Conservation (phyloP, 495 filamentous ascomycete genomes). For the Penicillium coprophilum region DNA sequence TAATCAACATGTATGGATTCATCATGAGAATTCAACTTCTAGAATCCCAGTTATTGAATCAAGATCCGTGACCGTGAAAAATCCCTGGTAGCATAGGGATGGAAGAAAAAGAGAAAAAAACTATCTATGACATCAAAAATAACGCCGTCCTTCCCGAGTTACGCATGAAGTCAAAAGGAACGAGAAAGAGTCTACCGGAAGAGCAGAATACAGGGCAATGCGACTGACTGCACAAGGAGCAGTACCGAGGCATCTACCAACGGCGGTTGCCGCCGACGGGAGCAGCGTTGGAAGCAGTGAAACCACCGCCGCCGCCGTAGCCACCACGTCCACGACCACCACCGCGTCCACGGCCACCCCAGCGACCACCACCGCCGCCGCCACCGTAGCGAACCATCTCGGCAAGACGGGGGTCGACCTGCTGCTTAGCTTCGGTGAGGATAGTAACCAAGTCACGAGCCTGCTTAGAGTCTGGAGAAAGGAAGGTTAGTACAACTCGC, state of each 20-base stretch:
- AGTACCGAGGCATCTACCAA: conserved; percentile 44
- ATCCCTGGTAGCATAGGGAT: conserved; percentile 6
- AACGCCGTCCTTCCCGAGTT: conserved; percentile 48
- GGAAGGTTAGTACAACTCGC: conserved; percentile 33
- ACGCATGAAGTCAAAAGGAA: conserved; percentile 37
- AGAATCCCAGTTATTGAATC: conserved; percentile 11
- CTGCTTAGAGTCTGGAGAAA: conserved; percentile 78
- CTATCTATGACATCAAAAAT: conserved; percentile 48
- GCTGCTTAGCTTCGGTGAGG: conserved; percentile 95
- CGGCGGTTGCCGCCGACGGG: conserved; percentile 61
- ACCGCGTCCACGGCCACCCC: conserved; percentile 61
- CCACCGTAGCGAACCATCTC: conserved; percentile 95
- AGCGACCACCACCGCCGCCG: conserved; percentile 71
- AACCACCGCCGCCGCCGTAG: conserved; percentile 47
- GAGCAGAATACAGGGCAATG: conserved; percentile 34
- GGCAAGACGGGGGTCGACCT: conserved; percentile 90
- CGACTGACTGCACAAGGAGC: conserved; percentile 20
- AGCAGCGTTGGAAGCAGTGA: conserved; percentile 63
- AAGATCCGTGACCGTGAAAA: conserved; percentile 12
- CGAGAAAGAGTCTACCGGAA: conserved; percentile 36
- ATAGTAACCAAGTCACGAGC: conserved; percentile 93
- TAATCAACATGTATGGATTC: conserved; percentile 33
- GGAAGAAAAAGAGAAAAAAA: conserved; percentile 30
- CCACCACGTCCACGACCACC: conserved; percentile 62
- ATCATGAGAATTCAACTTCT: conserved; percentile 17